phyloP scores from a whole-genome alignment of 371 early-diverging fungal genomes.

The Choanephora cucurbitarum region DNA sequence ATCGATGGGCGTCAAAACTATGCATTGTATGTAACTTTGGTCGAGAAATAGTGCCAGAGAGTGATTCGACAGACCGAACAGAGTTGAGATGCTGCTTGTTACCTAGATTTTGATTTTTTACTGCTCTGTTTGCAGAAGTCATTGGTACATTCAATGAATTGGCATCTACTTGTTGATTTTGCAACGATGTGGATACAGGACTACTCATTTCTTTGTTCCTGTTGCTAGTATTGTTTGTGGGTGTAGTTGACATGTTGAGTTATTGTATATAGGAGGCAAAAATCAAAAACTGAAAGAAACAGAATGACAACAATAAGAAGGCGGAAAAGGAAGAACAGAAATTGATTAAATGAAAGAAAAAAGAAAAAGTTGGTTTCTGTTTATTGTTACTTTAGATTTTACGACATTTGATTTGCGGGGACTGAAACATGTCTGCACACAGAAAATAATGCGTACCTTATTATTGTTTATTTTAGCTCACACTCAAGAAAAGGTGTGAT shows the following conservation, averaged over 20 bases:
- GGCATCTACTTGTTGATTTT: not conserved
- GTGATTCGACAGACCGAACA: not conserved
- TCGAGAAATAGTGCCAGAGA: constrained; percentile 5
- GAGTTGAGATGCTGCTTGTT: not conserved
- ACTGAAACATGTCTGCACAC: not conserved
- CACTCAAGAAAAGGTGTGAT: too few species aligned
- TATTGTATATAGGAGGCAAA: too few species aligned
- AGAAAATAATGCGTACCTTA: not conserved
- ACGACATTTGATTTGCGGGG: not conserved
- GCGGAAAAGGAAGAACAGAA: too few species aligned
- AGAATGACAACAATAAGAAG: too few species aligned
- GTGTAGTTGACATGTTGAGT: not conserved
- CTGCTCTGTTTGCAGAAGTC: not conserved
- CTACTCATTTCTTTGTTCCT: not conserved
- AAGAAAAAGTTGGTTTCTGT: not conserved
- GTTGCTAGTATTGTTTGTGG: not conserved
- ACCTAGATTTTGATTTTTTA: not conserved
- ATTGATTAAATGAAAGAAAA: too few species aligned
- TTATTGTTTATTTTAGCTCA: too few species aligned
- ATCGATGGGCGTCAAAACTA: constrained; percentile 39
- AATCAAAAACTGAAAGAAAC: too few species aligned
- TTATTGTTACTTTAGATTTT: constrained; percentile 1
- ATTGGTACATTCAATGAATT: not conserved
- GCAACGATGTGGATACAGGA: not conserved
- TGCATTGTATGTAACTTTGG: constrained; percentile 37